Evolutionary conservation across 345 rosid species (phyloP), one percentile per base, ranked within the genome.

Genomic region (Hevea brasiliensis): DNA sequence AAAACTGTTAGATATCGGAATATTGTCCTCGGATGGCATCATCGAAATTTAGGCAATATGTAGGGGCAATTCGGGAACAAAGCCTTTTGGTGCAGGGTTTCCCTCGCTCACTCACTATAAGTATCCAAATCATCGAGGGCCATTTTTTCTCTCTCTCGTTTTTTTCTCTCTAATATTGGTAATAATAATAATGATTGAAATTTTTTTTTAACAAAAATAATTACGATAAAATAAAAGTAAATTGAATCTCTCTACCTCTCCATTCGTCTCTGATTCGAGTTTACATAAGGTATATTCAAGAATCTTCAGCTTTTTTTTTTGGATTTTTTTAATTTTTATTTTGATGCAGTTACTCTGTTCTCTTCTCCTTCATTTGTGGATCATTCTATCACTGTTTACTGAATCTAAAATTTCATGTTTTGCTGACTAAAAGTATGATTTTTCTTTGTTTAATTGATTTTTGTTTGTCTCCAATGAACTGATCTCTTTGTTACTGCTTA

Each of bases 401-500:
- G 73, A 58, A 70, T 70, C 73, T 59, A 55, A 45, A 58, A 58
- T 44, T 7, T 58, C 14, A 17, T 58, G 37, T 42, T 42, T 59
- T 70, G 44, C 41, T 58, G 7, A 44, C 41, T 56, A 26, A 20
- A 56, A 40, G 6, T 56, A 35, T 44, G 35, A 54, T 26, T 56
- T 55, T 14, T 32, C 29, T 17, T 18, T n/a, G 18, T 29, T 51
- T 51, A 32, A 17, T 53, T 53, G 61, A 41, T 54, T 57, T 2
- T 15, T 37, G 35, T 54, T 10, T 68, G 50, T 14, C 8, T 23
- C 10, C 35, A 53, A 51, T 53, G 26, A 37, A 68, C 61, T 54
- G 72, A 54, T 68, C 61, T 68, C 61, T 37, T 20, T 41, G 24
- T 50, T 51, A 11, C 15, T 32, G 58, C 26, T 27, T 32, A 27